Conservation (phyloP, 805 yeast genomes). For the Saccharomycopsis lassenensis region DNA sequence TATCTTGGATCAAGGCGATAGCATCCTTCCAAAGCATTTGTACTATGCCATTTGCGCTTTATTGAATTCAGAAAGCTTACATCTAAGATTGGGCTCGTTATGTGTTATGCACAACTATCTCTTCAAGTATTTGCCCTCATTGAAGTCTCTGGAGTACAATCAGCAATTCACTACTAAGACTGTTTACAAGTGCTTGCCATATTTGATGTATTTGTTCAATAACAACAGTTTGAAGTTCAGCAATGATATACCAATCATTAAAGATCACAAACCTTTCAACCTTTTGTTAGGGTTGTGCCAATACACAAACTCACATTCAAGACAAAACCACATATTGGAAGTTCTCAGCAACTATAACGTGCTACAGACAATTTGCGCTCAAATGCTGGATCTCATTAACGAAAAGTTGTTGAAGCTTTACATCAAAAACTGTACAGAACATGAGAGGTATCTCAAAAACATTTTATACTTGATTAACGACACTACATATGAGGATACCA, state of each 20-base stretch:
- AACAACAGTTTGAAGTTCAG: not conserved
- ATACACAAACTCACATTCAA: not conserved
- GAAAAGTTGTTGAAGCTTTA: no score
- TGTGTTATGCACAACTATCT: slow-evolving; percentile 7
- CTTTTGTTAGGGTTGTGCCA: slow-evolving; percentile 6
- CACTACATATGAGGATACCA: not conserved
- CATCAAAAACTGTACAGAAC: no score
- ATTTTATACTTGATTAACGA: slow-evolving; percentile 1
- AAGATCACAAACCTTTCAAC: slow-evolving; percentile 3
- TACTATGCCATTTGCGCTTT: slow-evolving; percentile 8
- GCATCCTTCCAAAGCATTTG: slow-evolving; percentile 5
- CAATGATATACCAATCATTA: slow-evolving; percentile 7
- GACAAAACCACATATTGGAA: no score
- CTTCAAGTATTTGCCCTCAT: not conserved
- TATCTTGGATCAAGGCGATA: not conserved
- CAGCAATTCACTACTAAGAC: not conserved
- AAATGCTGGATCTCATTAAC: no score
- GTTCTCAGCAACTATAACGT: no score
- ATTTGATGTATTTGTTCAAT: slow-evolving; percentile 6
- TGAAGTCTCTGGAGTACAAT: not conserved
- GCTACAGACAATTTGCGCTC: no score
- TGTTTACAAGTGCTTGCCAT: slow-evolving; percentile 11
- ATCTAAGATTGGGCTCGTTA: slow-evolving; percentile 7
- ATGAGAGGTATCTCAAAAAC: no score
- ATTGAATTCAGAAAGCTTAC: slow-evolving; percentile 9